Evolutionary conservation across 805 yeast genomes (phyloP), one percentile per base, ranked within the genome.

Genomic region (Wickerhamiella hasegawae): DNA sequence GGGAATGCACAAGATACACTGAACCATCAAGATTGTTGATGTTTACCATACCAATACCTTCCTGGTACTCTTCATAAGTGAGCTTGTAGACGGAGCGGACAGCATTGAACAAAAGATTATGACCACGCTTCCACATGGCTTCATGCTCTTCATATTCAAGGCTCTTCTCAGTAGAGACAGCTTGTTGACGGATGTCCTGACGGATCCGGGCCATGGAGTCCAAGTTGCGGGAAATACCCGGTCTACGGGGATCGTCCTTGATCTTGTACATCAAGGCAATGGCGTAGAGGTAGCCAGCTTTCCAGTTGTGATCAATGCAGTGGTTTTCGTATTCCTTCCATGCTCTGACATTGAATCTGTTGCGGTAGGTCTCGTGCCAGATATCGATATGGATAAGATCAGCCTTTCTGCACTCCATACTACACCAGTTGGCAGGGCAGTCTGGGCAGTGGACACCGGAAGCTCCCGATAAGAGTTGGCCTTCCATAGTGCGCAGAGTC

Each of bases 361-460:
- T 46, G 42, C 57, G 53, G 34, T 48, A 47, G 5, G 54, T 52
- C n/a, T 57, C 57, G 49, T 82, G 92, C 50, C 73, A 73, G 37
- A 76, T 59, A 2, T 62, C 52, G 1, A 58, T 55, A 51, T 82
- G 93, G 6, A 67, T 51, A 12, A 53, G 47, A 45, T 75, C 75
- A 16, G 43, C 42, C 38, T 63, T 66, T 46, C 73, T 72, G 58
- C 94, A 81, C 8, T 51, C 53, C 32, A 56, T 60, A 5, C 73
- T 65, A 53, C 93, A 81, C 87, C 90, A 81, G 33, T 73, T 58
- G 34, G 72, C 77, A 5, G 64, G 53, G 56, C 93, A 81, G 43
- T 73, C 77, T 32, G 75, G 57, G n/a, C 77, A 74, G 28, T 38
- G 53, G 45, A 49, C 42, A 1, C 40, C 33, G 23, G 22, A 18